Evolutionary conservation across 1,284 basidiomycete species (phyloP).

Genomic region (Pseudozyma flocculosa): DNA sequence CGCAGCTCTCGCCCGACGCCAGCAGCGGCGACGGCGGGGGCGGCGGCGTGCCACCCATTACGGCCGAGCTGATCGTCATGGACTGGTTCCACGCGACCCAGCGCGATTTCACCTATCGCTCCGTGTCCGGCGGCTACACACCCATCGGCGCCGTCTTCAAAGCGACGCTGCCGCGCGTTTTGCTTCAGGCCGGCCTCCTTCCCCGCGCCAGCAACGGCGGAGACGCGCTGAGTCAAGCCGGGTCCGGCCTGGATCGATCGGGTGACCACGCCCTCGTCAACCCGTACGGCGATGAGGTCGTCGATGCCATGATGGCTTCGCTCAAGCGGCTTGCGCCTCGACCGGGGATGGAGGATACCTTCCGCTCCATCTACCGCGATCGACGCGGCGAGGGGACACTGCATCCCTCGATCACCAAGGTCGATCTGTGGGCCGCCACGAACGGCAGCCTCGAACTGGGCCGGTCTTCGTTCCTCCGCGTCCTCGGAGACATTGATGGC

Average conservation of each 20-base stretch:
- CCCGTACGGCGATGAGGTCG: constrained; percentile 21
- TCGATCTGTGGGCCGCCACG: constrained; percentile 45
- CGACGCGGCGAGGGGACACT: constrained; percentile 21
- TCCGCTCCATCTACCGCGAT: constrained; percentile 34
- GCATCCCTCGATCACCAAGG: constrained; percentile 15
- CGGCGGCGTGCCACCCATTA: constrained; percentile 15
- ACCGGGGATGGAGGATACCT: constrained; percentile 46
- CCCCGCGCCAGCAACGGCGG: constrained; percentile 8
- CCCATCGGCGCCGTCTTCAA: constrained; percentile 44
- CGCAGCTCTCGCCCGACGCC: constrained; percentile 21
- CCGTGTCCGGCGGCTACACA: constrained; percentile 36
- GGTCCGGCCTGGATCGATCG: not conserved
- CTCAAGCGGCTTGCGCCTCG: constrained; percentile 34
- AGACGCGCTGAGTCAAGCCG: not conserved
- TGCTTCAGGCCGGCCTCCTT: constrained; percentile 40
- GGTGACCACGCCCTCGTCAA: constrained; percentile 22
- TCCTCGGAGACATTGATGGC: constrained; percentile 22
- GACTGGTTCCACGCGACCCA: constrained; percentile 52
- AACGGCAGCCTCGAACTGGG: constrained; percentile 41
- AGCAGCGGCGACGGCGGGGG: not conserved
- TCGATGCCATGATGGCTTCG: constrained; percentile 37
- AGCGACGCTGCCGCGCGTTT: constrained; percentile 33
- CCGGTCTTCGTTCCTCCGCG: constrained; percentile 18
- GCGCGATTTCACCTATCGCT: constrained; percentile 43
- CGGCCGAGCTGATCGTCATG: constrained; percentile 45